Evolutionary conservation across 1,139 yeast genomes (phyloP).

Genomic region (Eremothecium cymbalariae): DNA sequence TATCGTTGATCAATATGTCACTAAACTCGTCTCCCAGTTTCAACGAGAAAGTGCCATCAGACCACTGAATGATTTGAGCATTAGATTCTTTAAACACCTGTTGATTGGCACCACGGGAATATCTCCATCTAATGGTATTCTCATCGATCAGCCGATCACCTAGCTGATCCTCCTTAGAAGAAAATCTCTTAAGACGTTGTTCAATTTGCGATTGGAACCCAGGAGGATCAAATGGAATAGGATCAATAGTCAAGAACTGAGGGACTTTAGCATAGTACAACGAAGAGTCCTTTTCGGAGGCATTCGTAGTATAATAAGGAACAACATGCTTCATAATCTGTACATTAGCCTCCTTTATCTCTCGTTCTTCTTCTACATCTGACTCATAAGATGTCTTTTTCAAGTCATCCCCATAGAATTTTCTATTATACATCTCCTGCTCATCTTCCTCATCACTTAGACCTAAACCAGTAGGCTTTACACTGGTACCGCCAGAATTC

Average conservation of each 20-base stretch:
- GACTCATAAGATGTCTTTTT: slow-evolving; percentile 31
- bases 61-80: slow-evolving; percentile 88
- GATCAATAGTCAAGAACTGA: slow-evolving; percentile 70
- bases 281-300: slow-evolving; percentile 34
- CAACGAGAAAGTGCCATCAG: slow-evolving; percentile 79
- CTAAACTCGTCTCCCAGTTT: slow-evolving; percentile 84
- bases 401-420: slow-evolving; percentile 31
- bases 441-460: slow-evolving; percentile 29
- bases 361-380: slow-evolving; percentile 35
- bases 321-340: slow-evolving; percentile 61
- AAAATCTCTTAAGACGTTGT: slow-evolving; percentile 31
- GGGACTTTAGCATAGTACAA: slow-evolving; percentile 66
- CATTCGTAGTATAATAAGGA: slow-evolving; percentile 42
- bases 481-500: slow-evolving; percentile 19
- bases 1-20: slow-evolving; percentile 61
- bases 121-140: slow-evolving; percentile 90
- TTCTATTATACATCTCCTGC: slow-evolving; percentile 31
- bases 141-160: slow-evolving; percentile 55
- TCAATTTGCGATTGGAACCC: slow-evolving; percentile 44
- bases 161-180: slow-evolving; percentile 38
- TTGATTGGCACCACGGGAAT: slow-evolving; percentile 53
- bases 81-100: slow-evolving; percentile 76
- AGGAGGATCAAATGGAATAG: slow-evolving; percentile 78
- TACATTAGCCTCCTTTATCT: slow-evolving; percentile 46
- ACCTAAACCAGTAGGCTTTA: slow-evolving; percentile 1